Conservation (phyloP, 75 land plant species). For the Pinus tabuliformis region DNA sequence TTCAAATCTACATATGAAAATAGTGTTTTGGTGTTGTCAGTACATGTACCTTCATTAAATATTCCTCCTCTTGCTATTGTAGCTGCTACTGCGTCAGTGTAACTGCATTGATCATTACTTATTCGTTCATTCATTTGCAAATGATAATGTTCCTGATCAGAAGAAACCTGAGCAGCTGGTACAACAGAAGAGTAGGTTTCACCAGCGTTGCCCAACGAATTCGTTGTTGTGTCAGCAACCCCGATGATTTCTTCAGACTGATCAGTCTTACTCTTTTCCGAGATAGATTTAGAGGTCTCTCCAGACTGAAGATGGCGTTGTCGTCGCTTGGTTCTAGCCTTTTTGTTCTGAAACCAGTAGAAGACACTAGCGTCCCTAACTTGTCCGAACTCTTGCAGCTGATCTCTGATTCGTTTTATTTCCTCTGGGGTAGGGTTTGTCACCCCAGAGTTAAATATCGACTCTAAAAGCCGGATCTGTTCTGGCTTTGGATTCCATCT, state of each 20-base stretch:
- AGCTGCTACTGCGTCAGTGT: neutral
- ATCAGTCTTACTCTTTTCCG: neutral
- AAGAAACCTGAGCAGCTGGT: neutral
- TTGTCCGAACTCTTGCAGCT: conserved; percentile 11
- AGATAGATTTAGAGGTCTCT: neutral
- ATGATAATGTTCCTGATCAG: too few species aligned
- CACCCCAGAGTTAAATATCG: conserved; percentile 5
- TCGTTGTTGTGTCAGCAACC: neutral
- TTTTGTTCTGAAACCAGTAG: conserved; percentile 29
- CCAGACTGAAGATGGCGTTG: conserved; percentile 43
- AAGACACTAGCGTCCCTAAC: conserved; percentile 17
- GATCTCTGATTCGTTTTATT: neutral
- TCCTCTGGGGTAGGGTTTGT: conserved; percentile 1
- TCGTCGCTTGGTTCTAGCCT: conserved; percentile 60
- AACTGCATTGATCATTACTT: neutral
- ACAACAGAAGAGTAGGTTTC: neutral
- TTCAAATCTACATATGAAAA: too few species aligned
- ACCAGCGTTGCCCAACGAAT: neutral
- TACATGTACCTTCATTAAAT: neutral
- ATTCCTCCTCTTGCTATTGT: too few species aligned
- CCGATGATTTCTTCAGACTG: neutral
- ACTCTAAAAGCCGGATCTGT: conserved; percentile 15
- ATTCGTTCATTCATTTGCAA: neutral
- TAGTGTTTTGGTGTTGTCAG: neutral
- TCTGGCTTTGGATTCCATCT: conserved; percentile 18